Evolutionary conservation across 768 basidiomycete genomes (phyloP), one percentile per base, ranked within the genome.

Genomic region (Pleurotus platypus): DNA sequence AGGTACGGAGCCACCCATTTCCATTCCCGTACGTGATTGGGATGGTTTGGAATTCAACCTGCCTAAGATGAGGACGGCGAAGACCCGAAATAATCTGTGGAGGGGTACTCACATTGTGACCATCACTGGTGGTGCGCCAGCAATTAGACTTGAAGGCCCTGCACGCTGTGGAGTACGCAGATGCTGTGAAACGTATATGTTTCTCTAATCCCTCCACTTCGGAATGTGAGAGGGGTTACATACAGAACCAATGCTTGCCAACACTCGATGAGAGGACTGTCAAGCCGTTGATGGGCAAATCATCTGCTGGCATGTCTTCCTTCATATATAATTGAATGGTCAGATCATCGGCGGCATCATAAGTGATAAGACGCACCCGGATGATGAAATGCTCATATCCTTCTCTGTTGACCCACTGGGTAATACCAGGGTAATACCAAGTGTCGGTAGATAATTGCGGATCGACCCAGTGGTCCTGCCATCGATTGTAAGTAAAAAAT

Each of bases 91-190:
- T 24, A 16, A 13, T 38, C 7, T 30, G 50, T 1, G 9, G 18
- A 15, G 22, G 35, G 22, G 48, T 5, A 24, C 26, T 24, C 50
- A 30, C n/a, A 3, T 20, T 30, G 37, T 22, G 9, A 6, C 15
- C 12, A 22, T 27, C 27, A 35, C 16, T 20, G 5, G 71, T 40
- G 69, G 68, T 20, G 45, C 67, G 20, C 67, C 69, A 42, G 9
- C 2, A 48, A 50, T 37, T 37, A 16, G 49, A 30, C 1, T 50
- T 50, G 20, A 50, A 50, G 26, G 49, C 49, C 5, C 26, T 26
- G 20, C 4, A 50, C 15, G 11, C 49, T 50, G 49, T 35, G 12
- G 4, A 13, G 26, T n/a, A 35, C 13, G 15, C 30, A 13, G 49
- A 50, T 9, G 27, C 30, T 50, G 4, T 4, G 27, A 37, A 15